These are phyloP conservation scores for Fusarium sp. DNA, from an alignment of 2,329 filamentous ascomycete genomes.

Conservation along the genomic window DNA sequence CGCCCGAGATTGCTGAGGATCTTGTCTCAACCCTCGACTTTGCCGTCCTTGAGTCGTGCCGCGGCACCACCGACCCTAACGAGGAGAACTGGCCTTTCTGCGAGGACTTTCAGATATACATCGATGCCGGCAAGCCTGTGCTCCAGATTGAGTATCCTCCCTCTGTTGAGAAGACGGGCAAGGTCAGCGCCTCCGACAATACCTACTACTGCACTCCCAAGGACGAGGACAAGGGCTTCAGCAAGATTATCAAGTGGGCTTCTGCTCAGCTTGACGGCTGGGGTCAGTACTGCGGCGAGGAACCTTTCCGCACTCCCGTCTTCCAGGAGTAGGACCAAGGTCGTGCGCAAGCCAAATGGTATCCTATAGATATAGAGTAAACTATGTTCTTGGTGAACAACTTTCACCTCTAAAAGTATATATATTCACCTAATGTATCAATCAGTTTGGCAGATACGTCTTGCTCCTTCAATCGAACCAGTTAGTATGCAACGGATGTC, in stretches of 20 bases:
- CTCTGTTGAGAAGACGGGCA: slow-evolving; percentile 46
- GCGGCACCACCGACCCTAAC: slow-evolving; percentile 42
- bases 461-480: too few relatives aligned
- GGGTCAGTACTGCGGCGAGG: slow-evolving; percentile 51
- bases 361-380: not conserved
- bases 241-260: slow-evolving; percentile 54
- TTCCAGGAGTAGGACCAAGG: slow-evolving; percentile 42
- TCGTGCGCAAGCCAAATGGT: not conserved
- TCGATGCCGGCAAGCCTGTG: slow-evolving; percentile 52
- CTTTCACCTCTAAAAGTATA: not conserved
- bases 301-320: slow-evolving; percentile 48
- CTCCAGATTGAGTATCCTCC: slow-evolving; percentile 56
- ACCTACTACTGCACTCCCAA: slow-evolving; percentile 47
- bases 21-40: slow-evolving; percentile 53
- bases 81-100: slow-evolving; percentile 49
- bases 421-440: not conserved
- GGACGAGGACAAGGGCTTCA: slow-evolving; percentile 51
- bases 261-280: slow-evolving; percentile 53
- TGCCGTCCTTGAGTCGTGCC: slow-evolving; percentile 57
- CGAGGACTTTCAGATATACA: slow-evolving; percentile 50
- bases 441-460: not conserved
- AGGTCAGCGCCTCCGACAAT: slow-evolving; percentile 46
- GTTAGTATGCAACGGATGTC: too few relatives aligned
- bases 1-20: slow-evolving; percentile 47
- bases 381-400: not conserved